A percentile compares a stretch with the other conserved stretches of the same genome.
Conservation (phyloP, 805 yeast genomes). For the Sungouiella blattae region DNA sequence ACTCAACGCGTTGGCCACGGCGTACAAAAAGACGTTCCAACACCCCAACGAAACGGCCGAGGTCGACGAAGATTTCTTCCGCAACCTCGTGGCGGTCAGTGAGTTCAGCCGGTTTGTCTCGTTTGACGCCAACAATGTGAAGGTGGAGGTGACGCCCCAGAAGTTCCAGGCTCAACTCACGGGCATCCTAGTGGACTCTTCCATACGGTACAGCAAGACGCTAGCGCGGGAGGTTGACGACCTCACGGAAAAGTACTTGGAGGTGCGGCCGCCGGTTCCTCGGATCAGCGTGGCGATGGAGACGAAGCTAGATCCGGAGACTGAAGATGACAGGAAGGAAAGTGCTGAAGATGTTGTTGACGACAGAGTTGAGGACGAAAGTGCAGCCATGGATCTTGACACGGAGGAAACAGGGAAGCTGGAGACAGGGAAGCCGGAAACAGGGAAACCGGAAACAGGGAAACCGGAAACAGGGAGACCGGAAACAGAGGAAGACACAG, state of each 20-base stretch:
- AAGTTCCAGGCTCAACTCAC: conserved; percentile 6
- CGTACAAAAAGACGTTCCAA: conserved; percentile 8
- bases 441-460: not conserved
- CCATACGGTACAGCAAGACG: conserved; percentile 6
- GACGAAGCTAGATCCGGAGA: not conserved
- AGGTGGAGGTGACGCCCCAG: conserved; percentile 5
- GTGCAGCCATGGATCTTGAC: not conserved
- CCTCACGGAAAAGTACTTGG: conserved; percentile 4
- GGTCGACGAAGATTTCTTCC: conserved; percentile 3
- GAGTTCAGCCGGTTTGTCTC: conserved; percentile 3
- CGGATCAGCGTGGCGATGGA: no score
- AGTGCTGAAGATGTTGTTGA: not conserved
- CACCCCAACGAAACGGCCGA: not conserved
- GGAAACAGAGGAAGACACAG: not conserved
- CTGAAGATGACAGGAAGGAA: not conserved
- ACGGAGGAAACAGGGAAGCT: not conserved
- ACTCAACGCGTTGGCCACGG: conserved; percentile 3
- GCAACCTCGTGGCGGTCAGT: conserved; percentile 3
- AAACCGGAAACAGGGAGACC: not conserved
- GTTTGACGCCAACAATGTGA: conserved; percentile 4
- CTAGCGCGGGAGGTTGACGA: conserved; percentile 8
- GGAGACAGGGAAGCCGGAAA: not conserved
- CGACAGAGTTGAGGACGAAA: not conserved
- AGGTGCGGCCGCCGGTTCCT: not conserved
- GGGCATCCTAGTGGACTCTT: conserved; percentile 10